Evolutionary conservation across 306 rosid species (phyloP).

Genomic region (Trifolium pratense): DNA sequence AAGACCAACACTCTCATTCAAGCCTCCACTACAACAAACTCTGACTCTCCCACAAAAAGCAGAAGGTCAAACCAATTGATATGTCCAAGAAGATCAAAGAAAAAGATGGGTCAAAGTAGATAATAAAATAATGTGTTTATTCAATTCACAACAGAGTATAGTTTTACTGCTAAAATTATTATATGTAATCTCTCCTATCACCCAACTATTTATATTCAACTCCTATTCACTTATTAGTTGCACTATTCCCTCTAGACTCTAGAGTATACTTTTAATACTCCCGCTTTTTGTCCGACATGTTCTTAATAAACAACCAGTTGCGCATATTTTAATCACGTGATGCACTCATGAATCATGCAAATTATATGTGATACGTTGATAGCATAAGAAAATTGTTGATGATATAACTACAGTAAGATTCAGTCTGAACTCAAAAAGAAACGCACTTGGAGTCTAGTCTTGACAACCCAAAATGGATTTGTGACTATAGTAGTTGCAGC

Average conservation of each 20-base stretch:
- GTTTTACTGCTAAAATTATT: slow-evolving; percentile 1
- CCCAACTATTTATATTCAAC: background rate
- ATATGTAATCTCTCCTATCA: background rate
- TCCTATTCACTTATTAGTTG: background rate
- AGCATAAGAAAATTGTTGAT: slow-evolving; percentile 14
- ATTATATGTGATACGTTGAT: slow-evolving; percentile 11
- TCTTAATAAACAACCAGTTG: slow-evolving; percentile 3
- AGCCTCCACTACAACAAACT: background rate
- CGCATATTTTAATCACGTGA: background rate
- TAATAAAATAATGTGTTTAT: background rate
- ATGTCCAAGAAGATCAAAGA: slow-evolving; percentile 1
- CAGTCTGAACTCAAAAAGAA: slow-evolving; percentile 39
- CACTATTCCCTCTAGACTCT: background rate
- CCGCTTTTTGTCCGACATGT: background rate
- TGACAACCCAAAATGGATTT: slow-evolving; percentile 95
- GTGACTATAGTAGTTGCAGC: slow-evolving; percentile 79
- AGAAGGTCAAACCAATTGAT: background rate
- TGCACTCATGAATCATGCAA: slow-evolving; percentile 27
- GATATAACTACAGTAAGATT: background rate
- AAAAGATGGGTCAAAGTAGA: background rate
- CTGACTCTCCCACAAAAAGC: background rate
- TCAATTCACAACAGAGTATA: background rate
- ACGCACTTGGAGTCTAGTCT: slow-evolving; percentile 87
- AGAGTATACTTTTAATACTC: slow-evolving; percentile 1
- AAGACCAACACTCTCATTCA: background rate